Percentiles rank a stretch among this genome's conserved stretches.
These are phyloP conservation scores for Teratosphaeria zuluensis DNA, from an alignment of 2,329 filamentous ascomycete genomes.

Conservation along the genomic window DNA sequence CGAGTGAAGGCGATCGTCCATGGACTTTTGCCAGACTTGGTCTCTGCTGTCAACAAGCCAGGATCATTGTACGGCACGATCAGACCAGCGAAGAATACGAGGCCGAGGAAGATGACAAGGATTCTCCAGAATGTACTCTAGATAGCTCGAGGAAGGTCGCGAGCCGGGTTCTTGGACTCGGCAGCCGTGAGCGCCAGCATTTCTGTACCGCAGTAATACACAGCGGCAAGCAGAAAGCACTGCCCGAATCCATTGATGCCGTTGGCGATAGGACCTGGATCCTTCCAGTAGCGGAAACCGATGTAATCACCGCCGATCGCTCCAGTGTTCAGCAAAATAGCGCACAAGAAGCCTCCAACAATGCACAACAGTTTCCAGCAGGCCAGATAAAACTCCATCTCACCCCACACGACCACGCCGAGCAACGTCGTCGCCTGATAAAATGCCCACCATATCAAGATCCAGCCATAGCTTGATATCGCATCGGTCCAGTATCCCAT, in stretches of 20 bases:
- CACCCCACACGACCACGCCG: constrained; percentile 7
- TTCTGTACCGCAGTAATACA: not conserved
- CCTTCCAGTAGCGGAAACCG: constrained; percentile 6
- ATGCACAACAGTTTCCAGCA: constrained; percentile 7
- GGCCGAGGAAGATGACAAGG: constrained; percentile 7
- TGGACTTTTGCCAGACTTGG: constrained; percentile 5
- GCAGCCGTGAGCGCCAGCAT: constrained; percentile 7
- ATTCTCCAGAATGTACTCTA: constrained; percentile 6
- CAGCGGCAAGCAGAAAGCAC: constrained; percentile 6
- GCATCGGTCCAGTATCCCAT: constrained; percentile 9
- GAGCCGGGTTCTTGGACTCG: constrained; percentile 3
- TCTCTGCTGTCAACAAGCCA: constrained; percentile 6
- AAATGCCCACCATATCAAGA: constrained; percentile 8
- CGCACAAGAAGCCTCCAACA: not conserved
- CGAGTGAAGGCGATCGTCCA: constrained; percentile 7
- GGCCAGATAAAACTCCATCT: constrained; percentile 9
- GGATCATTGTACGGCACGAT: constrained; percentile 6
- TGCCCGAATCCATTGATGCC: constrained; percentile 9
- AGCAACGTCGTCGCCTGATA: constrained; percentile 6
- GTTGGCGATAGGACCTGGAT: constrained; percentile 6
- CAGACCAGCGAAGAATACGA: constrained; percentile 9
- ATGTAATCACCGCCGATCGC: constrained; percentile 8
- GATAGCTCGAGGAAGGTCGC: constrained; percentile 7
- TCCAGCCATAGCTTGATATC: constrained; percentile 8
- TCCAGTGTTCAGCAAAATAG: constrained; percentile 4